Evolutionary conservation across 2,329 filamentous ascomycete species (phyloP).

Genomic region (Botryotinia globosa): DNA sequence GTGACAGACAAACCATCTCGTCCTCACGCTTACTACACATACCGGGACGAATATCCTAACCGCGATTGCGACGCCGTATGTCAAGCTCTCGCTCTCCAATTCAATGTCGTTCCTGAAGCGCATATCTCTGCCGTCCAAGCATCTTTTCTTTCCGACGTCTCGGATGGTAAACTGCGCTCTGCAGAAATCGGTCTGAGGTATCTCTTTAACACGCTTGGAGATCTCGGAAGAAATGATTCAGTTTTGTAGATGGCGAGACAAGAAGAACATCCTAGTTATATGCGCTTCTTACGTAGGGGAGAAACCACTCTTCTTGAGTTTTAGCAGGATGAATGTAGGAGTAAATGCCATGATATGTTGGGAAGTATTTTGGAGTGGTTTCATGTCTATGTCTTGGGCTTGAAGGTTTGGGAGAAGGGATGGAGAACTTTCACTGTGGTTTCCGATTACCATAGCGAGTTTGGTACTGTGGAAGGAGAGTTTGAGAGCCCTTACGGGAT

Average conservation of each 20-base stretch:
- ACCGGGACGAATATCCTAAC: neutral
- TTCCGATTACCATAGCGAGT: neutral
- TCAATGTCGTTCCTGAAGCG: neutral
- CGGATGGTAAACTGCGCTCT: neutral
- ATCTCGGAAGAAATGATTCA: neutral
- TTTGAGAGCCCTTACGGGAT: neutral
- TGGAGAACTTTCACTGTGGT: neutral
- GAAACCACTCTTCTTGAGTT: slow-evolving; percentile 47
- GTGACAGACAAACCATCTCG: neutral
- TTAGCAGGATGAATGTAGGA: slow-evolving; percentile 45
- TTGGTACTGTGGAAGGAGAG: neutral
- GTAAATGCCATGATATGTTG: slow-evolving; percentile 49
- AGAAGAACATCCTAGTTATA: neutral
- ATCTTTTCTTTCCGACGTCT: neutral
- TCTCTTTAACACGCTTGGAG: neutral
- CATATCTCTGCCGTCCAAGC: neutral
- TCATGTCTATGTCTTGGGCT: slow-evolving; percentile 35
- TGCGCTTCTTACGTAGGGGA: slow-evolving; percentile 37
- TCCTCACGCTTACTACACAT: neutral
- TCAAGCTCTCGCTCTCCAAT: neutral
- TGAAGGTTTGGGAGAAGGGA: neutral
- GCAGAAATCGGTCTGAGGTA: neutral
- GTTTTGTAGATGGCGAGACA: neutral
- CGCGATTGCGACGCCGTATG: neutral
- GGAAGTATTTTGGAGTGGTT: slow-evolving; percentile 50